phyloP scores from a whole-genome alignment of 2,329 filamentous ascomycete species.

The Aspergillus sp. region DNA sequence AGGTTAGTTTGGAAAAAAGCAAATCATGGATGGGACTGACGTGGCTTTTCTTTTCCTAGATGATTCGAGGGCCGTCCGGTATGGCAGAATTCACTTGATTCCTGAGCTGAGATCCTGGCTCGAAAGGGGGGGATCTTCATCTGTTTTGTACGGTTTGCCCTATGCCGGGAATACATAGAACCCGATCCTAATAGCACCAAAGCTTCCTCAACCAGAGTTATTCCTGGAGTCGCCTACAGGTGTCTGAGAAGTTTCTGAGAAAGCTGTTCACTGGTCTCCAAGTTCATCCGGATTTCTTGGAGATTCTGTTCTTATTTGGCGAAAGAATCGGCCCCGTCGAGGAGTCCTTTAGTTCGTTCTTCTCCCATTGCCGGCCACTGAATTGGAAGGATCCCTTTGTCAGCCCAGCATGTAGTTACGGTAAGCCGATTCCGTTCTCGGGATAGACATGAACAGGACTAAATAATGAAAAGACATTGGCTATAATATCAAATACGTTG shows the following conservation, averaged over 20 bases:
- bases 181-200: not conserved
- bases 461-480: not conserved
- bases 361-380: not conserved
- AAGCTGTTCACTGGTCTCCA: not conserved
- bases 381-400: not conserved
- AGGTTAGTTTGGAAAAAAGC: not conserved
- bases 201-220: not conserved
- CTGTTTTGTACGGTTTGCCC: not conserved
- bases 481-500: not conserved
- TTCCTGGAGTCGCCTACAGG: not conserved
- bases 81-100: not conserved
- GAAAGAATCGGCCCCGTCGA: not conserved
- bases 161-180: not conserved
- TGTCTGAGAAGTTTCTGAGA: not conserved
- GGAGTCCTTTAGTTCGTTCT: not conserved
- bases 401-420: not conserved
- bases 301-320: not conserved
- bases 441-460: no score
- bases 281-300: not conserved
- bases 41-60: not conserved
- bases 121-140: not conserved
- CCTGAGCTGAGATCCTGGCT: not conserved
- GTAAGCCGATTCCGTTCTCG: not conserved
- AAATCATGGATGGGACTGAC: no score
- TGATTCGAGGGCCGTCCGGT: not conserved